Evolutionary conservation across 495 filamentous ascomycete genomes (phyloP).

Genomic region (Beverwykella pulmonaria): DNA sequence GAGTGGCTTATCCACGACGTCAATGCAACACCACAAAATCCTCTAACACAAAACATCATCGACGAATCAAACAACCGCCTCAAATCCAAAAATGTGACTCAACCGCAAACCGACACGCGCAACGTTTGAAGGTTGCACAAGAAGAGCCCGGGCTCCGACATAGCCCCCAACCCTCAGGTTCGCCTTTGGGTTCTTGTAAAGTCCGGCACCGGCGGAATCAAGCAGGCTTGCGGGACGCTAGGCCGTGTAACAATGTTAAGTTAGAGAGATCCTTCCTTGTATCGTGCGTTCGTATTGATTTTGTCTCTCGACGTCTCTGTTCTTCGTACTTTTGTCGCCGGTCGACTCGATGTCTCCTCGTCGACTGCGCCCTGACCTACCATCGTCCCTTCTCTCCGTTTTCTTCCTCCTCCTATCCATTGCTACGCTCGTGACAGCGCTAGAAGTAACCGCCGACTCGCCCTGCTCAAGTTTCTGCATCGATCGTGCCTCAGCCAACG

Average conservation of each 20-base stretch:
- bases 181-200: no score
- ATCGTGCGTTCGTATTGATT: background rate
- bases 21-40: no score
- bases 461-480: constrained; percentile 17
- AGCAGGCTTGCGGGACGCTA: background rate
- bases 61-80: no score
- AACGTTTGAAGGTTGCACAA: no score
- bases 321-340: background rate
- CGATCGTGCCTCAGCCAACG: background rate
- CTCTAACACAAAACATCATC: no score
- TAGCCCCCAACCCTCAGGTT: no score
- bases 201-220: no score
- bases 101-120: no score
- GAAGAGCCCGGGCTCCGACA: no score
- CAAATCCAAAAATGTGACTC: no score
- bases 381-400: background rate
- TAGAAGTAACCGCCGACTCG: constrained; percentile 17
- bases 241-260: background rate
- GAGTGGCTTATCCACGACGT: no score
- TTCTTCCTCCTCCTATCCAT: background rate
- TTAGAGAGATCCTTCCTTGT: background rate
- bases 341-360: background rate
- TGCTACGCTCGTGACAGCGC: background rate
- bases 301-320: background rate
- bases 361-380: no score